Evolutionary conservation across 345 rosid species (phyloP).

Genomic region (Turnera subulata): DNA sequence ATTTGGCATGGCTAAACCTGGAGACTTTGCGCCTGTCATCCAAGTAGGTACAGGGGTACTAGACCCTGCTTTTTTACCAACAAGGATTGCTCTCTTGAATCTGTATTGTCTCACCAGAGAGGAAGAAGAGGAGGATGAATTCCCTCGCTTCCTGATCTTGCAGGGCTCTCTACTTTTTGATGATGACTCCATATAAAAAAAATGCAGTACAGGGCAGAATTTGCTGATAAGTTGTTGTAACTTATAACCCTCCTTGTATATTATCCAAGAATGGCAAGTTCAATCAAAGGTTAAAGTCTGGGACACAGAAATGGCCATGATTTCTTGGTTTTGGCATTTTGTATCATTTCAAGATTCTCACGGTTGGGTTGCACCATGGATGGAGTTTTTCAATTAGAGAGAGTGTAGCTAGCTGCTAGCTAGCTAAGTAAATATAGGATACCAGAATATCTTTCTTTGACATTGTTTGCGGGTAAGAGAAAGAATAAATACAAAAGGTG

Average conservation of each 20-base stretch:
- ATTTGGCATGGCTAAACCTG: constrained; percentile 29
- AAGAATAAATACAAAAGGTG: no score
- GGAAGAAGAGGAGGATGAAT: constrained; percentile 85
- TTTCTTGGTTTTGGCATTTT: no score
- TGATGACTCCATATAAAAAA: constrained; percentile 28
- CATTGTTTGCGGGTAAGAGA: no score
- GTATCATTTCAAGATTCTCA: neutral
- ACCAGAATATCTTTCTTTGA: constrained; percentile 1
- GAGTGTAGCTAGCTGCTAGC: neutral
- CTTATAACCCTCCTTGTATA: no score
- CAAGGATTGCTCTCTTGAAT: constrained; percentile 75
- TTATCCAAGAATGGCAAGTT: no score
- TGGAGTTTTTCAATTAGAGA: neutral
- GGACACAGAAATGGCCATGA: no score
- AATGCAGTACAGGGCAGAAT: neutral
- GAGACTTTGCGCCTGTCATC: constrained; percentile 44
- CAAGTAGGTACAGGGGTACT: constrained; percentile 68
- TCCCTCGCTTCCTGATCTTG: constrained; percentile 86
- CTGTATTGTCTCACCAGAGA: constrained; percentile 62
- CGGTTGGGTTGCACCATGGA: neutral
- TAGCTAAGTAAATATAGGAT: no score
- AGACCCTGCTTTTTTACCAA: constrained; percentile 55
- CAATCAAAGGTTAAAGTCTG: no score
- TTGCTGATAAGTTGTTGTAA: no score
- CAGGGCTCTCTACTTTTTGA: constrained; percentile 37